A percentile compares a stretch with the other conserved stretches of the same genome.
Evolutionary conservation across 1,284 basidiomycete genomes (phyloP).

Genomic region (Leccinum solheimii): DNA sequence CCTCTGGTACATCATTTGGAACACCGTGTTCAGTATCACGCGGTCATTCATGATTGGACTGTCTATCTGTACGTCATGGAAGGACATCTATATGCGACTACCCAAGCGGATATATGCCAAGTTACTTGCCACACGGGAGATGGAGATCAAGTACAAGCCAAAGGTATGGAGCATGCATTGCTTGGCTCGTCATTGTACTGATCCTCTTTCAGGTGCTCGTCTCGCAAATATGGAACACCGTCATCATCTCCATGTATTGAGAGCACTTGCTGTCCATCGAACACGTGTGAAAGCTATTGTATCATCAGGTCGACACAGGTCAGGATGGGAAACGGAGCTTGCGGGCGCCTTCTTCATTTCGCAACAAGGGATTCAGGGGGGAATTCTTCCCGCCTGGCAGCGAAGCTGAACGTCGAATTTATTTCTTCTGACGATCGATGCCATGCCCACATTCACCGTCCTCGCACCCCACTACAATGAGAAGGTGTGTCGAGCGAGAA

Average conservation of each 20-base stretch:
- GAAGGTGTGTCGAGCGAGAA: slow-evolving; percentile 54
- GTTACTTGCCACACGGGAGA: slow-evolving; percentile 85
- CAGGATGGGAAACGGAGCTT: slow-evolving; percentile 85
- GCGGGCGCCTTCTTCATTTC: slow-evolving; percentile 95
- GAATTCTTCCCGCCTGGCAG: slow-evolving; percentile 93
- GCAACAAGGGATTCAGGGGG: slow-evolving; percentile 82
- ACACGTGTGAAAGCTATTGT: slow-evolving; percentile 91
- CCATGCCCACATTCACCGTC: slow-evolving; percentile 97
- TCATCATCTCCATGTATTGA: slow-evolving; percentile 99
- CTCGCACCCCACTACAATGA: slow-evolving; percentile 95
- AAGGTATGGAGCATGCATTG: slow-evolving; percentile 56
- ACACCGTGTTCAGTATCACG: slow-evolving; percentile 89
- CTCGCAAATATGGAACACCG: slow-evolving; percentile 97
- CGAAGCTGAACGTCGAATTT: slow-evolving; percentile 93
- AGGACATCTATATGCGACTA: slow-evolving; percentile 88
- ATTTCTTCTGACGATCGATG: slow-evolving; percentile 96
- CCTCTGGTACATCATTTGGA: slow-evolving; percentile 98
- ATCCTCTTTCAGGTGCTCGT: slow-evolving; percentile 76
- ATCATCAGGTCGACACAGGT: slow-evolving; percentile 88
- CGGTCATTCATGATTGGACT: slow-evolving; percentile 89
- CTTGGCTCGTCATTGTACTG: background rate
- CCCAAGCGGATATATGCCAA: slow-evolving; percentile 96
- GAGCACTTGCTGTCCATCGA: slow-evolving; percentile 96
- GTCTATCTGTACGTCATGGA: slow-evolving; percentile 97
- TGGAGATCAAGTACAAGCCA: slow-evolving; percentile 97